Evolutionary conservation across 768 basidiomycete species (phyloP), one percentile per base, ranked within the genome.

Genomic region (Auricularia sp.): DNA sequence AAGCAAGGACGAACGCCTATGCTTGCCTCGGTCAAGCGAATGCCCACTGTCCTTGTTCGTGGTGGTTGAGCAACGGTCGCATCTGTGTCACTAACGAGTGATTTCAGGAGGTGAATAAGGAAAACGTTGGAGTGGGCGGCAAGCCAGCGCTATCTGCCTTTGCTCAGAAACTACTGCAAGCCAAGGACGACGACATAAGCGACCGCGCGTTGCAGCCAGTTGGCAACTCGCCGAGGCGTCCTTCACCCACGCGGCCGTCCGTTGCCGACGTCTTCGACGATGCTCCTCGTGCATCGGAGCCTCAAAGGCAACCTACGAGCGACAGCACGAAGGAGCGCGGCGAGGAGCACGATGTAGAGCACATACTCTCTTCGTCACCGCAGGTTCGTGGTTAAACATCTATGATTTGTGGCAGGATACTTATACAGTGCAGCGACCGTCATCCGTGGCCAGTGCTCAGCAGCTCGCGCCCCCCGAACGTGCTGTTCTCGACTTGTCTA

Each of bases 401-500:
- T 29, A 29, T 29, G 29, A 29, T 29, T 29, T 29, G 29, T 29
- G 29, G 29, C 29, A 29, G 29, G 2, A 29, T 42, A 14, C 39
- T 42, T 8, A 42, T 42, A 42, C 12, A 42, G 0, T 14, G 3
- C 39, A 42, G 39, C 39, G 39, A 4, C 39, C 39, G 39, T 42
- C 39, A 14, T 42, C 39, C 12, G 0, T 42, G 39, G 6, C 47
- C 16, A 10, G 6, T 18, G 5, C 47, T 8, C 10, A 18, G 11
- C 8, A 10, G 0, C 6, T 51, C 11, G 47, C 47, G 18, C 18
- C 14, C 76, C 39, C 76, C 72, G 68, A 70, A n/a, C 67, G 51
- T 16, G 66, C 65, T 43, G 80, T 78, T 59, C 56, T 23, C 53
- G 82, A 85, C 61, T 73, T 91, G 42, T 90, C 88, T 35, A 79